Base-by-base conservation (phyloP, 805 yeast genomes). In the Naumovozyma baii region DNA sequence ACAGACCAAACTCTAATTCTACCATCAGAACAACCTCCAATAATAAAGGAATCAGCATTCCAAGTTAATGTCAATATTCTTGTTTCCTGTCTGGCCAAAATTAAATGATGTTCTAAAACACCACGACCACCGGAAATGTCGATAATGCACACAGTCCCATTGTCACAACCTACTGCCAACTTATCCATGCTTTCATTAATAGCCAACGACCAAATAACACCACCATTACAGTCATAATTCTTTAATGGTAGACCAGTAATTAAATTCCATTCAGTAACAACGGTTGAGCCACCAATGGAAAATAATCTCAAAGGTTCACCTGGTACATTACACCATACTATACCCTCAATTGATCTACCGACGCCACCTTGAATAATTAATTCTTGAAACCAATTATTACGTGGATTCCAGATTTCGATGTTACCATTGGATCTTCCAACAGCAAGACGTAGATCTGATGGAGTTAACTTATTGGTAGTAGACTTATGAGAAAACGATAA, bases 21-120 rank as follows among this genome's bases (percentile, higher is more conserved):
- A 17, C 95, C 98, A 61, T 92, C 97, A 1, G 96, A 84, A 61
- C 97, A 92, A 10, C 98, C 98, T 37, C 96, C 96, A 31, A 86
- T 74, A 28, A 92, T 64, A 44, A 69, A 64, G 5, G 73, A 73
- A 47, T 80, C 70, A 15, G 70, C 73, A 42, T 72, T 72, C 94
- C 95, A 92, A 39, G 83, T 73, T 32, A 92, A 59, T 40, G 85
- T 73, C 52, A 92, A 67, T 1, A 92, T 81, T 57, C 96, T 72
- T 35, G 86, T 73, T 40, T 80, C 86, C 56, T 84, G 94, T 63
- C 95, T 74, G 61, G 83, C 92, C 44, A 92, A 69, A 38, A 86
- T 76, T 19, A 71, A 63, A 41, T 73, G 80, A 57, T 81, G 86
- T 56, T 84, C 95, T 50, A 90, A 66, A 16, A 73, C 73, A 9